Percentiles rank a stretch among this genome's conserved stretches.
Conservation (phyloP, 2,329 filamentous ascomycete genomes). For the Colletotrichum endophyticum region DNA sequence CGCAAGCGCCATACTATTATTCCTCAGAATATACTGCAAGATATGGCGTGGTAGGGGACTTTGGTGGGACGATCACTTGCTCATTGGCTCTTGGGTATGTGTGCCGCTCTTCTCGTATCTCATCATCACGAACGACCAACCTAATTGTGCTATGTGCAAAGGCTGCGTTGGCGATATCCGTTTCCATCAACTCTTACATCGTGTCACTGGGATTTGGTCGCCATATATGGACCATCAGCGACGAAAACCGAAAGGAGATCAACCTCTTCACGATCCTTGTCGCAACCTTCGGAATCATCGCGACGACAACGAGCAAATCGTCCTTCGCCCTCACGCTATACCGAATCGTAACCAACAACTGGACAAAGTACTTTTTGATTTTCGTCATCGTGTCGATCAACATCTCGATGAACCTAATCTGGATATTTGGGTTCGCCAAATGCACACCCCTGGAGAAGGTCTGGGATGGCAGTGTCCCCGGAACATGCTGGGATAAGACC, state of each 20-base stretch:
- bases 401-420: slow-evolving; percentile 29
- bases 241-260: slow-evolving; percentile 22
- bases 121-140: neutral
- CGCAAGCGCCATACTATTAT: slow-evolving; percentile 28
- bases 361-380: slow-evolving; percentile 29
- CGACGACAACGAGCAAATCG: slow-evolving; percentile 25
- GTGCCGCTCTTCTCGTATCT: neutral
- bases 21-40: slow-evolving; percentile 41
- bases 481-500: slow-evolving; percentile 33
- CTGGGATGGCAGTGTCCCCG: slow-evolving; percentile 26
- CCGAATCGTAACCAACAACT: slow-evolving; percentile 25
- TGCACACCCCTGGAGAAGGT: slow-evolving; percentile 33
- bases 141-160: slow-evolving; percentile 1
- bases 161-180: slow-evolving; percentile 30
- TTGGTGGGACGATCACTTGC: slow-evolving; percentile 41
- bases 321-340: slow-evolving; percentile 27
- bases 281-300: slow-evolving; percentile 24
- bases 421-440: slow-evolving; percentile 37
- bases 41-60: slow-evolving; percentile 35
- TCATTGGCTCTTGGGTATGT: slow-evolving; percentile 40
- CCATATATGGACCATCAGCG: slow-evolving; percentile 23
- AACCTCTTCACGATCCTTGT: slow-evolving; percentile 25
- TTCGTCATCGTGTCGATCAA: slow-evolving; percentile 28
- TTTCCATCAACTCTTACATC: slow-evolving; percentile 35
- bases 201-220: slow-evolving; percentile 29